Evolutionary conservation across 2,329 filamentous ascomycete species (phyloP), one percentile per base, ranked within the genome.

Genomic region (Fusarium duplospermum): DNA sequence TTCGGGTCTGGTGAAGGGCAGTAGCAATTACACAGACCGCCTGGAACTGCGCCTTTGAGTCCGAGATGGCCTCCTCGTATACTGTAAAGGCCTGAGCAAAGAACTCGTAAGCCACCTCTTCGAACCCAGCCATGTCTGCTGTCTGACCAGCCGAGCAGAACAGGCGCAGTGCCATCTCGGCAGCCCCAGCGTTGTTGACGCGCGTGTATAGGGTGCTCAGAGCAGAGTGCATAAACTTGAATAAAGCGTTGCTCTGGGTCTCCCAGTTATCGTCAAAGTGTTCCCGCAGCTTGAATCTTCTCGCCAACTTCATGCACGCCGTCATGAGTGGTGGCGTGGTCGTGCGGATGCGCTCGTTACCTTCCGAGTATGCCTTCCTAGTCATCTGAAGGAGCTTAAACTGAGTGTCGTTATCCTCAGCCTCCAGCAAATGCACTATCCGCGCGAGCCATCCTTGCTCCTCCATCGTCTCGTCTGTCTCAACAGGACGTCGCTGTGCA

Each of bases 31-130:
- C 93, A 77, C 95, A 98, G 1, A 99, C 96, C 1, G 96, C 96
- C 84, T 99, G 96, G 86, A 98, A 99, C 82, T 99, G 96, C 16
- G 95, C 96, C 82, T 97, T 93, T 18, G 95, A 98, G 82, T 99
- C 97, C 71, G 94, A 96, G 73, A 99, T 93, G 0, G 94, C 93
- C 83, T 99, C 96, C 81, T 99, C 96, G 80, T 99, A 99, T 10
- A 98, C 94, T 0, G 96, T 98, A 78, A 99, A 99, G 0, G 96
- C 96, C 83, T 99, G 96, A 0, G 96, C 96, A 78, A 98, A 98
- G 86, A 97, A 99, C 81, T 99, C 96, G 82, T 99, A 99, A 13
- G 95, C 93, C 47, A 98, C 94, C 84, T 99, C 96, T 81, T 99
- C 96, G 76, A 97, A 97, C 3, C 93, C 93, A 13, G 92, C 94